These are phyloP conservation scores for Colletotrichum sp. DNA, from an alignment of 2,329 filamentous ascomycete genomes.

Conservation along the genomic window DNA sequence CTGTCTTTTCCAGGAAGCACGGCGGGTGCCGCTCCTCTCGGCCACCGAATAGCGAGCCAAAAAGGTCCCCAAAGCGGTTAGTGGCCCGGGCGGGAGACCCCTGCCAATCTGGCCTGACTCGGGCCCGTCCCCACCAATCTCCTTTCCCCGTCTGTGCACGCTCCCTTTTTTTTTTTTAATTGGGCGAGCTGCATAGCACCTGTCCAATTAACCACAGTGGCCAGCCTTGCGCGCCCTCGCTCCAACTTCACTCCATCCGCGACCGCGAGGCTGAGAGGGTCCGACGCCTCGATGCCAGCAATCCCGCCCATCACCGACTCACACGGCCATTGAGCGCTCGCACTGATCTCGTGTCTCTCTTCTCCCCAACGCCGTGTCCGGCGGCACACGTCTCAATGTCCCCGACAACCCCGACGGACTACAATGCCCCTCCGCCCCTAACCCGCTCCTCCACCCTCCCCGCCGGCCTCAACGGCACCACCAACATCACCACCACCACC, in stretches of 20 bases:
- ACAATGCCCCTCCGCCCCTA: conserved; percentile 27
- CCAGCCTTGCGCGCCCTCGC: neutral
- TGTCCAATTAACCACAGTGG: neutral
- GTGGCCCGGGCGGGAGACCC: neutral
- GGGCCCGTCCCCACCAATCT: conserved; percentile 3
- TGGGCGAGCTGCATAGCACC: neutral
- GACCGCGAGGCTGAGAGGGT: conserved; percentile 13
- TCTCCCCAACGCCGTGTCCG: neutral
- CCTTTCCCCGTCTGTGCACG: conserved; percentile 15
- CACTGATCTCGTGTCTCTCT: neutral
- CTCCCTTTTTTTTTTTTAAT: neutral
- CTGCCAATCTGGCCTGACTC: neutral
- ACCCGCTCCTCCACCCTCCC: conserved; percentile 47
- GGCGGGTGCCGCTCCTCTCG: conserved; percentile 5
- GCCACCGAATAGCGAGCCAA: neutral
- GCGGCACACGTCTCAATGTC: conserved; percentile 4
- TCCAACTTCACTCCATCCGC: conserved; percentile 3
- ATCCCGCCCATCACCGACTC: neutral
- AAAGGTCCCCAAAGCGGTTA: neutral
- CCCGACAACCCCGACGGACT: conserved; percentile 20
- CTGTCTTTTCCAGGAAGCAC: neutral
- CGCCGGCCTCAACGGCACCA: conserved; percentile 29
- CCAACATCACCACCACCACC: conserved; percentile 28
- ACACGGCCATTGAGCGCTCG: neutral
- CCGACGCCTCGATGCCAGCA: neutral